Base-by-base conservation (phyloP, 495 filamentous ascomycete species). In the Xylaria palmicola region DNA sequence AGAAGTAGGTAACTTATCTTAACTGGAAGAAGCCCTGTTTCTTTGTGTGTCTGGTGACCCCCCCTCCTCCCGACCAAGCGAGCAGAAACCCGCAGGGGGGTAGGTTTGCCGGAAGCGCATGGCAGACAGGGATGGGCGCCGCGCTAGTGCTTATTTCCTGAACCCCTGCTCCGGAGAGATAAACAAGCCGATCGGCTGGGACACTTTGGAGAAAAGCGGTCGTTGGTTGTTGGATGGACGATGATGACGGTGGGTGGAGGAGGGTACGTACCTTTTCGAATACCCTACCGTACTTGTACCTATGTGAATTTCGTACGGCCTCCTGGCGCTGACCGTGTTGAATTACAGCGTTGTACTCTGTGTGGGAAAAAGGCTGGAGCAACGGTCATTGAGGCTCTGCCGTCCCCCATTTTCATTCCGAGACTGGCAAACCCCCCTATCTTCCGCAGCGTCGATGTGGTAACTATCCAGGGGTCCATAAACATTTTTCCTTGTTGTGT, bases 131-230 rank as follows among this genome's bases (percentile, higher is more conserved):
- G 60, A 62, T 37, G 51, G 17, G 26, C 26, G 57, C n/a, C 24
- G 36, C 15, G 15, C 43, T 57, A 67, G 69, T 56, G 69, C 69
- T 72, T 72, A 72, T 64, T 53, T 60, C 36, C 47, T 3, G n/a
- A 45, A 43, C 60, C 69, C 69, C 61, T 63, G 64, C 41, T 36
- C 61, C 67, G 67, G 69, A 65, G 62, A 26, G 69, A 72, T 67
- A 64, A 64, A 69, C 60, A 64, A 66, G 63, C 69, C 69, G 65
- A 54, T 58, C 62, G 54, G 41, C 56, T 64, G 59, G 59, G 59
- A 59, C n/a, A n/a, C n/a, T n/a, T n/a, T n/a, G n/a, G n/a, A n/a
- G n/a, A n/a, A n/a, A n/a, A n/a, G n/a, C n/a, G n/a, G n/a, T n/a
- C n/a, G n/a, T n/a, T n/a, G n/a, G n/a, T n/a, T n/a, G n/a, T n/a